Conservation (phyloP, 75 land plant species). For the Sequoiadendron giganteum region DNA sequence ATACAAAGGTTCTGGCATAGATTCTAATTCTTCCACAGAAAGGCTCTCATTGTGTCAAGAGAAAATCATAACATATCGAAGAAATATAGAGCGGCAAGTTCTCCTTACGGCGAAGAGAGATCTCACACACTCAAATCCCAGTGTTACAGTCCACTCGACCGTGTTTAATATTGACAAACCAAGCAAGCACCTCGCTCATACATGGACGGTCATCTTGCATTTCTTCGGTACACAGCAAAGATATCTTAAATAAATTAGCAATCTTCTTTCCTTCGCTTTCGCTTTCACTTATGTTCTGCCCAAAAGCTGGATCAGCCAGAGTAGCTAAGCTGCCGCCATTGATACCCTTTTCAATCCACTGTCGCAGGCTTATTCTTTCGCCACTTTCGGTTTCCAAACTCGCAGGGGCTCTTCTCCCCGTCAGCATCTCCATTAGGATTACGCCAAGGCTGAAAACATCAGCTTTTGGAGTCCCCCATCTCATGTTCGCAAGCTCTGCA, state of each 20-base stretch:
- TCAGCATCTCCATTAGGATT: conserved; percentile 57
- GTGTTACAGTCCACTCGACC: not conserved
- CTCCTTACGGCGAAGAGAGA: too few relatives aligned
- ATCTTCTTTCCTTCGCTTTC: conserved; percentile 19
- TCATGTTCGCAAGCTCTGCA: conserved; percentile 46
- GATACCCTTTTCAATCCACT: conserved; percentile 31
- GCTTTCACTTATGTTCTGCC: not conserved
- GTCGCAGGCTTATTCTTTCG: conserved; percentile 27
- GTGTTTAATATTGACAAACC: conserved; percentile 23
- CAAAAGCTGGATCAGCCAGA: conserved; percentile 33
- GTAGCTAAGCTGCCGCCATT: conserved; percentile 7
- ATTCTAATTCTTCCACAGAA: too few relatives aligned
- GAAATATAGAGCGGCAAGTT: too few relatives aligned
- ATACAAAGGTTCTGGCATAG: too few relatives aligned
- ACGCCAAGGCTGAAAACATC: conserved; percentile 74
- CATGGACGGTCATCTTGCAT: conserved; percentile 52
- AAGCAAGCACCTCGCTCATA: conserved; percentile 48
- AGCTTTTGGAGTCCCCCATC: conserved; percentile 39
- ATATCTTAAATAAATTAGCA: conserved; percentile 34
- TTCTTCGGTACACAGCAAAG: conserved; percentile 39
- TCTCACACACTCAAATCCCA: not conserved
- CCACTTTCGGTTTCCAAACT: conserved; percentile 17
- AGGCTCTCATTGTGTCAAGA: too few relatives aligned
- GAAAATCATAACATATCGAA: too few relatives aligned
- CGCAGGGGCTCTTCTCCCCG: conserved; percentile 47